Evolutionary conservation across 164 flowering plant species (phyloP), one percentile per base, ranked within the genome.

Genomic region (Vitis cinerea): DNA sequence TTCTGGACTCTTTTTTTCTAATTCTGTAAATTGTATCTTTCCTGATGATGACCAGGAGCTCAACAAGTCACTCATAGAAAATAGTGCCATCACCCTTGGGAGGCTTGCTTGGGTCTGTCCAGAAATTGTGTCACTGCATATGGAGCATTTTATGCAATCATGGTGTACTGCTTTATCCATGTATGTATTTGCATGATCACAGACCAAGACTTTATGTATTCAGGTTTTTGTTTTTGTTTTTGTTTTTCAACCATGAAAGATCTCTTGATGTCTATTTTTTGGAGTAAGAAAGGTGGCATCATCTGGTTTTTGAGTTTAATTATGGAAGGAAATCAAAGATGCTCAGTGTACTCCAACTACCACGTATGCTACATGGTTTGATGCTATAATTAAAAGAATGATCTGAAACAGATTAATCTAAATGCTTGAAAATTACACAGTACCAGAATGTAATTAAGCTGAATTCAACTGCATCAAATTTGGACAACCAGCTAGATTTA

Each of bases 61-160:
- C 16, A 92, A 92, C 72, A 93, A 87, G 78, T 93, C 99, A 61
- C 97, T 96, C 2, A 69, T 91, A 68, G 99, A 96, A 74, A 96
- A 96, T 77, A 86, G 95, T 85, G 95, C 99, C 63, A 96, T 96
- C 57, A 96, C 99, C 49, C 90, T 96, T 54, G 99, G 99, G 67
- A 85, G 99, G 72, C 87, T 96, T 77, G 93, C 92, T 4, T 93
- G 95, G 97, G 97, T 89, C 59, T 92, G 97, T 72, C 98, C 99
- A 13, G 97, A 93, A 61, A 81, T 92, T 67, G 91, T 93, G 14
- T 81, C 99, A 17, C 98, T 98, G 8, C 97, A 93, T 74, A 93
- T 96, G 98, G 99, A 93, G 66, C 97, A 93, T 82, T 96, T 96
- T 79, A 87, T 96, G 97, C 90, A 90, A 79, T 48, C 92, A 10